Percentiles rank a stretch among this genome's conserved stretches.
These are phyloP conservation scores for Microbotryomycetes sp. DNA, from an alignment of 1,284 basidiomycete species.

Conservation along the genomic window DNA sequence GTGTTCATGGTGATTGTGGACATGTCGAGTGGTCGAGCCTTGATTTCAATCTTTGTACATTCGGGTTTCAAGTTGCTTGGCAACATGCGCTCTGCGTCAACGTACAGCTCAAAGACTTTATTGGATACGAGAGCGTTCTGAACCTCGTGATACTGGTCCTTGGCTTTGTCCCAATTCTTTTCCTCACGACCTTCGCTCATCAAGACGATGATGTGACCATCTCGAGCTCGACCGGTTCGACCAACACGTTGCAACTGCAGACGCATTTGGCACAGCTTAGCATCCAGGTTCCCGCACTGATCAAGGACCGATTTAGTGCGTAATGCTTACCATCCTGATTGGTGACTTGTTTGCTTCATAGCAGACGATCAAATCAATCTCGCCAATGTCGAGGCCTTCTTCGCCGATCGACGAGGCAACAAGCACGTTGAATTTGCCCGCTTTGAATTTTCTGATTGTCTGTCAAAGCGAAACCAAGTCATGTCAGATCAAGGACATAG, in stretches of 20 bases:
- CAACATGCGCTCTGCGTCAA: slow-evolving; percentile 79
- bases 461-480: slow-evolving; percentile 38
- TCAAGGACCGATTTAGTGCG: not conserved
- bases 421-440: slow-evolving; percentile 80
- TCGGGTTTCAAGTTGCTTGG: slow-evolving; percentile 70
- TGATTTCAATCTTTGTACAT: slow-evolving; percentile 69
- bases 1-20: slow-evolving; percentile 32
- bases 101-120: slow-evolving; percentile 79
- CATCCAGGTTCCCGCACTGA: not conserved
- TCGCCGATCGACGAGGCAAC: slow-evolving; percentile 97
- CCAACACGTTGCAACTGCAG: slow-evolving; percentile 87
- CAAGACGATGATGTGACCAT: slow-evolving; percentile 86
- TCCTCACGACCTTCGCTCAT: slow-evolving; percentile 89
- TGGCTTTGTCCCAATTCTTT: slow-evolving; percentile 76
- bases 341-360: slow-evolving; percentile 96
- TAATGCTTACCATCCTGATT: slow-evolving; percentile 75
- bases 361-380: slow-evolving; percentile 94
- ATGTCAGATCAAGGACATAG: not conserved
- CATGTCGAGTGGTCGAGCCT: slow-evolving; percentile 42
- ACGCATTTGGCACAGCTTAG: not conserved
- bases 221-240: slow-evolving; percentile 87
- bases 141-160: slow-evolving; percentile 79
- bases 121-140: slow-evolving; percentile 83
- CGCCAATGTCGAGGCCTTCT: slow-evolving; percentile 98
- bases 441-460: slow-evolving; percentile 80